Evolutionary conservation across 1,284 basidiomycete species (phyloP).

Genomic region (Lentinus polychrous): DNA sequence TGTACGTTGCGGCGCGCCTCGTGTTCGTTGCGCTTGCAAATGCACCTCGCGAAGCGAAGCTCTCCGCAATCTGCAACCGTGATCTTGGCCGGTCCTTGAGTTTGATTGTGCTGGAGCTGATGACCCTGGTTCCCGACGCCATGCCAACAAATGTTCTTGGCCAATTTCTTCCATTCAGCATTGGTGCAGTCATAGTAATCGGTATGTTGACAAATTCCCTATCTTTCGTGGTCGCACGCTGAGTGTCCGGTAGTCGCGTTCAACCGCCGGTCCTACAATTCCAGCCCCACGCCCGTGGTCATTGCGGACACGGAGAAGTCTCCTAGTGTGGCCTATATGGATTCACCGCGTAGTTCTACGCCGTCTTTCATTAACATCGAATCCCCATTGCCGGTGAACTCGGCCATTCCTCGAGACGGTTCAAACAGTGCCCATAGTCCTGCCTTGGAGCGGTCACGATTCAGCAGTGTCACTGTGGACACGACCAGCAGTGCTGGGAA

Average conservation of each 20-base stretch:
- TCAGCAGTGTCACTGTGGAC: background rate
- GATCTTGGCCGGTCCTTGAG: slow-evolving; percentile 30
- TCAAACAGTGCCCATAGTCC: no score
- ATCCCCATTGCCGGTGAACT: background rate
- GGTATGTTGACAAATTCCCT: slow-evolving; percentile 15
- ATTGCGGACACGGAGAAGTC: background rate
- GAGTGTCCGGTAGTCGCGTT: slow-evolving; percentile 15
- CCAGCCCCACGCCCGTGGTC: background rate
- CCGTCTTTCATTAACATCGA: background rate
- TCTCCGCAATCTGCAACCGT: slow-evolving; percentile 14
- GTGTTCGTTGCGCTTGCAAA: slow-evolving; percentile 25
- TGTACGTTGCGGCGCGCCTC: slow-evolving; percentile 35
- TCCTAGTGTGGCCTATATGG: no score
- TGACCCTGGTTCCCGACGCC: slow-evolving; percentile 37
- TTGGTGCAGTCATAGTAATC: slow-evolving; percentile 43
- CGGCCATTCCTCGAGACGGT: no score
- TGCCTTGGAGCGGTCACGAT: no score
- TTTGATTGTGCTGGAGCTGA: slow-evolving; percentile 38
- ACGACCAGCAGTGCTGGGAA: slow-evolving; percentile 4
- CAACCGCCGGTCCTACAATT: slow-evolving; percentile 10
- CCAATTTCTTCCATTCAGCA: slow-evolving; percentile 41
- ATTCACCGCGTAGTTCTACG: background rate
- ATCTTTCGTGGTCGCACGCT: background rate
- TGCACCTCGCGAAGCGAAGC: slow-evolving; percentile 22
- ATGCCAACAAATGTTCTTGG: slow-evolving; percentile 32